Conservation (phyloP, 176 grass and related monocot species). For the Echinochloa phyllopogon region DNA sequence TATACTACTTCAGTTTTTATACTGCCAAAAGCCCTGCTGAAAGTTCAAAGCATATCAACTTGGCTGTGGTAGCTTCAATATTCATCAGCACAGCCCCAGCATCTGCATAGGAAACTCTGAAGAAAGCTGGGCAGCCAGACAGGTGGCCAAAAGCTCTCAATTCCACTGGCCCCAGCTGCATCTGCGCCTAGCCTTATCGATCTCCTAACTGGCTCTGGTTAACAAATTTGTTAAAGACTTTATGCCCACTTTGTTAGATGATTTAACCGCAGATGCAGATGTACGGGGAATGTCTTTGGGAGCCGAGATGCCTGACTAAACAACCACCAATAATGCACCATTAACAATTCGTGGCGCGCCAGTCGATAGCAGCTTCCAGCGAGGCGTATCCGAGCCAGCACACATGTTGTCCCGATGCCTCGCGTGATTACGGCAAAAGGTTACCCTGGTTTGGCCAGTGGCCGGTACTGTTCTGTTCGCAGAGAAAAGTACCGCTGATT, state of each 20-base stretch:
- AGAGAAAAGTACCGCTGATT: too few species aligned
- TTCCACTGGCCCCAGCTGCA: background rate
- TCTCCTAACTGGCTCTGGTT: background rate
- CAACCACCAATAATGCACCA: background rate
- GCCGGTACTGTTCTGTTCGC: too few species aligned
- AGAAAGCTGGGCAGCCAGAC: background rate
- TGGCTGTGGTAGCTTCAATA: background rate
- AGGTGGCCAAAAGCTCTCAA: background rate
- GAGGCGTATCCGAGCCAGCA: background rate
- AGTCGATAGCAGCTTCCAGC: background rate
- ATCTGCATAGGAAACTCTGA: background rate
- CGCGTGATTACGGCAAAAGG: too few species aligned
- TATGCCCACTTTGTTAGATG: background rate
- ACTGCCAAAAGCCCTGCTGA: background rate
- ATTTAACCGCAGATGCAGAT: background rate
- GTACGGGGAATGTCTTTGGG: background rate
- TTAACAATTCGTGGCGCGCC: background rate
- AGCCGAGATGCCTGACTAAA: background rate
- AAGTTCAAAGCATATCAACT: background rate
- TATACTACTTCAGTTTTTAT: background rate
- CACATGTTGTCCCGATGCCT: background rate
- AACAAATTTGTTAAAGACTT: background rate
- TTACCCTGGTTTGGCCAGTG: too few species aligned
- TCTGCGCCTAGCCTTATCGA: background rate
- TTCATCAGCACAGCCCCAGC: background rate